These are phyloP conservation scores for Blepharisma stoltei DNA, from an alignment of 73 alveolate genomes.

Conservation along the genomic window DNA sequence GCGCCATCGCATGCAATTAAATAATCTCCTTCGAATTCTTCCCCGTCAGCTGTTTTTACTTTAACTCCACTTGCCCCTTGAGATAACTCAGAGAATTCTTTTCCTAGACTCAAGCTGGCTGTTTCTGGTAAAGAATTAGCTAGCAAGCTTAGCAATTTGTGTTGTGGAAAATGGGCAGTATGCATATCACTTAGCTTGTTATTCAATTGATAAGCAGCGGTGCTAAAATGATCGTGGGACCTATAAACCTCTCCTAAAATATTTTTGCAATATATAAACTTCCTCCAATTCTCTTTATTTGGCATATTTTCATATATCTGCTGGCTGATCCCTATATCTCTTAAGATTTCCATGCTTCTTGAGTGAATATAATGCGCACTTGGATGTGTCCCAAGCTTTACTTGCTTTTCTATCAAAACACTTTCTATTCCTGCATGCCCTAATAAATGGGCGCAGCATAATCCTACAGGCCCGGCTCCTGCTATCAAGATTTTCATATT, in stretches of 20 bases:
- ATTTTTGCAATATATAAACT: not conserved
- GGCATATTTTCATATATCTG: not conserved
- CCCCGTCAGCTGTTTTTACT: not conserved
- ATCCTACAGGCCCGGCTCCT: conserved; percentile 27
- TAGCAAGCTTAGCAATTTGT: not conserved
- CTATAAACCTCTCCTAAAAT: conserved; percentile 1
- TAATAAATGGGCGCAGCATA: not conserved
- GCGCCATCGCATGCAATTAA: conserved; percentile 33
- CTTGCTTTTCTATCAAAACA: not conserved
- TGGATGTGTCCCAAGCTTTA: conserved; percentile 25
- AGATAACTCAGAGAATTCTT: conserved; percentile 1
- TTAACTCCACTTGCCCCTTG: no score
- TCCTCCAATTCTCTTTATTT: not conserved
- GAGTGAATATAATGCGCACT: conserved; percentile 28
- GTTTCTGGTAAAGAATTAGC: conserved; percentile 3
- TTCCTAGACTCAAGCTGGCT: not conserved
- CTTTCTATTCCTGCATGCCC: not conserved
- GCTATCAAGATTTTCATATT: not conserved
- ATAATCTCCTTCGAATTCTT: conserved; percentile 20
- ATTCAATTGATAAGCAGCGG: not conserved
- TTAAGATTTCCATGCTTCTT: conserved; percentile 21
- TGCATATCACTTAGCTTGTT: not conserved
- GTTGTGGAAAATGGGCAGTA: conserved; percentile 6
- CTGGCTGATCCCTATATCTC: not conserved
- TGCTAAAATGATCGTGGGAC: not conserved